Evolutionary conservation across 257 asterid species (phyloP).

Genomic region (Handroanthus guayacan): DNA sequence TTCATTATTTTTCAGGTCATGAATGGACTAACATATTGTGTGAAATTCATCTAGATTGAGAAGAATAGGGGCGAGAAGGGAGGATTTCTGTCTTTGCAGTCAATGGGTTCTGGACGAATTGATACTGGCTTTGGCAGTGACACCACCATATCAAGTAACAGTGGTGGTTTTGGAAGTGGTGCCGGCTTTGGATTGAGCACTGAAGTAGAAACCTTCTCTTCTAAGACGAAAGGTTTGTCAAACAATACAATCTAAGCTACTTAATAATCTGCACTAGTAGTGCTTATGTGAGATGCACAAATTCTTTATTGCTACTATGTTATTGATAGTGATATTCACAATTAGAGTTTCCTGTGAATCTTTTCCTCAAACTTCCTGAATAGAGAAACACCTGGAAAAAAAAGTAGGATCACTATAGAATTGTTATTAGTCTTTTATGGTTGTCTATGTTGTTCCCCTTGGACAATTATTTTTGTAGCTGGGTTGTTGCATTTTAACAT

Average conservation of each 20-base stretch:
- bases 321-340: slow-evolving; percentile 7
- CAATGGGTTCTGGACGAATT: slow-evolving; percentile 79
- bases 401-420: background rate
- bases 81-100: slow-evolving; percentile 70
- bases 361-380: background rate
- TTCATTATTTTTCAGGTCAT: slow-evolving; percentile 36
- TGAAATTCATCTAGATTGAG: slow-evolving; percentile 60
- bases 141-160: slow-evolving; percentile 49
- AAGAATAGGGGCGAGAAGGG: slow-evolving; percentile 80
- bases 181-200: slow-evolving; percentile 67
- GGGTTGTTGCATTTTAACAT: background rate
- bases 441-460: background rate
- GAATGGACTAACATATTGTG: slow-evolving; percentile 23
- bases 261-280: background rate
- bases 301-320: slow-evolving; percentile 12
- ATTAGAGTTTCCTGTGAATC: background rate
- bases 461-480: too few species aligned
- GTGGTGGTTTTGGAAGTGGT: slow-evolving; percentile 72
- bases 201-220: slow-evolving; percentile 69
- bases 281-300: background rate
- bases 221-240: slow-evolving; percentile 74
- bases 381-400: background rate
- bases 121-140: slow-evolving; percentile 84
- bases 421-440: background rate
- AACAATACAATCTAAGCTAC: slow-evolving; percentile 12